phyloP scores from a whole-genome alignment of 1,284 basidiomycete genomes.

The Marasmius tenuissimus region DNA sequence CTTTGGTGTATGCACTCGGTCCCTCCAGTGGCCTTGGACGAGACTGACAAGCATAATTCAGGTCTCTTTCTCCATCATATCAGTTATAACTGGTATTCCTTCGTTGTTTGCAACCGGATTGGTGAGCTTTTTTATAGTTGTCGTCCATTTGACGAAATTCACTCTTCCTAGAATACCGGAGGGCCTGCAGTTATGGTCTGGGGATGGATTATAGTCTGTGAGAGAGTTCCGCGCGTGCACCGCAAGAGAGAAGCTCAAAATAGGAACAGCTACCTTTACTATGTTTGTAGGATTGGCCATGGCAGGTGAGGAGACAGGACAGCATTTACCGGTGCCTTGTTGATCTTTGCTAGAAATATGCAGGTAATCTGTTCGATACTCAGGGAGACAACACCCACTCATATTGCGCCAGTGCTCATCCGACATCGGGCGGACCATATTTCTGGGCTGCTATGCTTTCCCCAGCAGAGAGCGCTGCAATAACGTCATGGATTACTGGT shows the following conservation, averaged over 20 bases:
- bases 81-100: slow-evolving; percentile 67
- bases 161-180: slow-evolving; percentile 50
- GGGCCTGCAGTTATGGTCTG: slow-evolving; percentile 75
- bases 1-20: slow-evolving; percentile 49
- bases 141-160: not conserved
- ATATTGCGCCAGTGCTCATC: slow-evolving; percentile 50
- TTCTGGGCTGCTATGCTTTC: slow-evolving; percentile 78
- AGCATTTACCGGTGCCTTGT: not conserved
- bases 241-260: not conserved
- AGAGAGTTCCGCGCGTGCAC: slow-evolving; percentile 13
- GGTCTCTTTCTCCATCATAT: slow-evolving; percentile 76
- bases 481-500: slow-evolving; percentile 70
- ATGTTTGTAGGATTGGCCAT: slow-evolving; percentile 68
- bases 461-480: slow-evolving; percentile 48
- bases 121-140: slow-evolving; percentile 34
- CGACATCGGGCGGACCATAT: slow-evolving; percentile 74
- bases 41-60: slow-evolving; percentile 14
- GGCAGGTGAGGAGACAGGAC: slow-evolving; percentile 47
- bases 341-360: slow-evolving; percentile 49
- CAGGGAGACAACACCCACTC: not conserved
- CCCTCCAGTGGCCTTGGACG: not conserved
- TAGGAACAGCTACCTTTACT: slow-evolving; percentile 54
- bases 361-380: slow-evolving; percentile 32
- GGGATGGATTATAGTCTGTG: slow-evolving; percentile 70
- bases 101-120: slow-evolving; percentile 67